Evolutionary conservation across 1,284 basidiomycete genomes (phyloP), one percentile per base, ranked within the genome.

Genomic region (Ceratobasidium sp.): DNA sequence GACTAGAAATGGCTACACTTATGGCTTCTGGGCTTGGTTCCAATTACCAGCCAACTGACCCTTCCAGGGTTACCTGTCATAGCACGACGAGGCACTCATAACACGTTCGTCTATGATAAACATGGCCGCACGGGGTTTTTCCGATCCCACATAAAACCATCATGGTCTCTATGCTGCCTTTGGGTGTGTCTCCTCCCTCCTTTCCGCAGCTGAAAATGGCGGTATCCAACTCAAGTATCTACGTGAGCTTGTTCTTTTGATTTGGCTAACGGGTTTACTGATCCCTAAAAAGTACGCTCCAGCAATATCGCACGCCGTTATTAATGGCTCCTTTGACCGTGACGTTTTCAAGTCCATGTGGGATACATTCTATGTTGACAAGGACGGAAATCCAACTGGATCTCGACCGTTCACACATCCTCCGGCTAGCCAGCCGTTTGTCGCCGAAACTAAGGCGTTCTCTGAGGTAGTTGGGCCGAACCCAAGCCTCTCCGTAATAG

Each of bases 311-410:
- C 73, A 75, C 38, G 61, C 73, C 12, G 73, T 75, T 10, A 75
- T 75, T 33, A 75, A 75, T 15, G 73, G 73, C 48, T 75, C 73
- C 7, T 75, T 75, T 50, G 73, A 75, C n/a, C 73, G 73, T 9
- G 48, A 61, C 26, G 50, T 65, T 20, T 65, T 44, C 40, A 56
- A 50, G 52, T 65, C 73, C 33, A 75, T 75, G 73, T 75, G 73
- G 73, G 33, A 61, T n/a, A 66, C 73, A 10, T 75, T 64, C 28
- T 75, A 75, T 44, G 73, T 75, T 4, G 73, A 75, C 33, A 2
- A 48, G 4, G 44, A 65, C 38, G 73, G 73, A 17, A 65, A 52
- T 20, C 9, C 73, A 5, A 75, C 61, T 9, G 62, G 62, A 5
- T 9, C 44, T 3, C 59, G 61, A 23, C 73, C 73, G 10, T 75